phyloP scores from a whole-genome alignment of 768 basidiomycete genomes.

The Naematelia encephala region DNA sequence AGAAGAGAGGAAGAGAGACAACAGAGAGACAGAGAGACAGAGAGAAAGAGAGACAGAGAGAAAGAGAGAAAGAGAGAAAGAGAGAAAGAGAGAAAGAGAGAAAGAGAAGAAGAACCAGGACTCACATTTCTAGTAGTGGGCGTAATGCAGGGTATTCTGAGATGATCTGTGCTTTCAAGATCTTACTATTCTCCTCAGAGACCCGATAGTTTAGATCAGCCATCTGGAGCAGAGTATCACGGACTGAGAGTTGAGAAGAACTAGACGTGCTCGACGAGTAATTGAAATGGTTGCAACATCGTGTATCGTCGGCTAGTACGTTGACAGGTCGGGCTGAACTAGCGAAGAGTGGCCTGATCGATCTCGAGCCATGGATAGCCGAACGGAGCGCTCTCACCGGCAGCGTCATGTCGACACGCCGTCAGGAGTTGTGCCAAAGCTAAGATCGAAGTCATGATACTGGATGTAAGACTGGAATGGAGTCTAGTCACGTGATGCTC shows the following conservation, averaged over 20 bases:
- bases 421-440: too few species aligned
- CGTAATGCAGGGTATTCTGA: constrained; percentile 38
- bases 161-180: constrained; percentile 35
- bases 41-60: not conserved
- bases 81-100: not conserved
- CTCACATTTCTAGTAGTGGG: constrained; percentile 42
- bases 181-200: constrained; percentile 32
- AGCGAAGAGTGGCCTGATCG: too few species aligned
- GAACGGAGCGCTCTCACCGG: too few species aligned
- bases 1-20: not conserved
- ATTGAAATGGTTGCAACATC: too few species aligned
- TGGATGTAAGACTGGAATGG: not conserved
- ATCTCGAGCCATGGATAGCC: too few species aligned
- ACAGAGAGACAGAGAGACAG: not conserved
- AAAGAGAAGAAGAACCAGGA: constrained; percentile 1
- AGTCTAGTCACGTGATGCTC: not conserved
- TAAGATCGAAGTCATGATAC: not conserved
- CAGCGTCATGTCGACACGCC: too few species aligned
- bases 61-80: not conserved
- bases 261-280: too few species aligned
- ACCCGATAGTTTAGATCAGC: constrained; percentile 29
- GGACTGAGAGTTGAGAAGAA: not conserved
- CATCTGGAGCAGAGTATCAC: not conserved
- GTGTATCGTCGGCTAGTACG: too few species aligned
- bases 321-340: too few species aligned